phyloP scores from a whole-genome alignment of 2,329 filamentous ascomycete genomes.

The Colletotrichum destructivum region DNA sequence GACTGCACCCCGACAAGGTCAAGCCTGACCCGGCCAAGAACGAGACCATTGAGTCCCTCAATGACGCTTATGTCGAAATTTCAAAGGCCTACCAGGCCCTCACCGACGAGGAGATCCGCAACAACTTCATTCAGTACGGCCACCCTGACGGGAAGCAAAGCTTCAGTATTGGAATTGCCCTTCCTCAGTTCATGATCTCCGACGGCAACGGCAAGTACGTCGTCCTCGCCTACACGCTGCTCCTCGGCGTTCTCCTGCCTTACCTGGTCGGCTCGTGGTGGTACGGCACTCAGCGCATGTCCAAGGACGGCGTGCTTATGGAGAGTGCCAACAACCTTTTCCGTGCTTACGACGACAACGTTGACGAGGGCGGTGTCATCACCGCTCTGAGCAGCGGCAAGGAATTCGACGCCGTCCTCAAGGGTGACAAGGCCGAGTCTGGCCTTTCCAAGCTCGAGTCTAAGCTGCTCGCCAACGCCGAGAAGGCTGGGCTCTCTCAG shows the following conservation, averaged over 20 bases:
- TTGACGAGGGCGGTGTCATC: conserved; percentile 85
- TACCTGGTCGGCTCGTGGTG: conserved; percentile 98
- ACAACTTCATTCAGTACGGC: conserved; percentile 96
- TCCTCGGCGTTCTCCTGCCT: conserved; percentile 91
- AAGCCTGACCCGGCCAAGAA: conserved; percentile 88
- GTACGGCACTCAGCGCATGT: conserved; percentile 95
- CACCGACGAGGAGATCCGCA: conserved; percentile 96
- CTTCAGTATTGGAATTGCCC: conserved; percentile 96
- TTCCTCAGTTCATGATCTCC: conserved; percentile 92
- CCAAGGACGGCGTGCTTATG: conserved; percentile 93
- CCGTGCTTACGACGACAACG: conserved; percentile 89
- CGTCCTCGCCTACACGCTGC: conserved; percentile 86
- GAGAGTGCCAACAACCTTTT: conserved; percentile 96
- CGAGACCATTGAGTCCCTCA: conserved; percentile 87
- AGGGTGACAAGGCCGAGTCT: conserved; percentile 83
- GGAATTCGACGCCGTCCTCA: conserved; percentile 85
- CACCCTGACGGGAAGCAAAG: conserved; percentile 99
- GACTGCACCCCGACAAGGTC: conserved; percentile 94
- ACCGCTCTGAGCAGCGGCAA: conserved; percentile 86
- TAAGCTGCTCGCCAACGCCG: conserved; percentile 72
- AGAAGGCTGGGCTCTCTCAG: conserved; percentile 72
- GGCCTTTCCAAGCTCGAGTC: conserved; percentile 89
- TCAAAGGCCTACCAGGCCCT: conserved; percentile 98
- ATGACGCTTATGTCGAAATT: conserved; percentile 91
- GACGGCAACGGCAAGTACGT: conserved; percentile 98